Conservation (phyloP, 129 eudicot genomes). For the Cynara cardunculus region DNA sequence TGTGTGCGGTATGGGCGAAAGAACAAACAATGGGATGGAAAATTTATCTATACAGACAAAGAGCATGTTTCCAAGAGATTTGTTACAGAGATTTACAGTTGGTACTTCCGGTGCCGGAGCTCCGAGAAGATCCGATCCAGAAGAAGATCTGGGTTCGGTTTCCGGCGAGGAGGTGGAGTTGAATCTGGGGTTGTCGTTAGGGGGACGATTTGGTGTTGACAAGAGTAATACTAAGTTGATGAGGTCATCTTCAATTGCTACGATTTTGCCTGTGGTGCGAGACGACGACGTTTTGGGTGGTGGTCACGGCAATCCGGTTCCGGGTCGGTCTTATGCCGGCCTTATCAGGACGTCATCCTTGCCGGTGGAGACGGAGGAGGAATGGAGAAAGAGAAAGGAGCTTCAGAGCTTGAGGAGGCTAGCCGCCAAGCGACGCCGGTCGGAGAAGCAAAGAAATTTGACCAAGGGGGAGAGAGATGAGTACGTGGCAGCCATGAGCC, state of each 20-base stretch:
- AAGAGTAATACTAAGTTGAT: constrained; percentile 38
- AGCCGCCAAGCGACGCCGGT: constrained; percentile 78
- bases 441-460: constrained; percentile 55
- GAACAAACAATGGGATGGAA: constrained; percentile 47
- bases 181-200: constrained; percentile 77
- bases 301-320: not conserved
- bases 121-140: constrained; percentile 23
- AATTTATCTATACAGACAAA: constrained; percentile 44
- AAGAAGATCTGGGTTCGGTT: constrained; percentile 18
- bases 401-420: constrained; percentile 69
- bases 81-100: constrained; percentile 51
- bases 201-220: constrained; percentile 85
- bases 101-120: not conserved
- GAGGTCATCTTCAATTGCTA: constrained; percentile 67
- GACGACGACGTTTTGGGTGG: constrained; percentile 41
- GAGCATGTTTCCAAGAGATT: constrained; percentile 50
- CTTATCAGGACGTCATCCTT: constrained; percentile 59
- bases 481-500: constrained; percentile 35
- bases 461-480: constrained; percentile 45
- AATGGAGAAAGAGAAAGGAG: constrained; percentile 84
- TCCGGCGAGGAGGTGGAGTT: constrained; percentile 51
- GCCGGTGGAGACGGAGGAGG: constrained; percentile 88
- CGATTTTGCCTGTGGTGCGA: constrained; percentile 46
- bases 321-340: constrained; percentile 4
- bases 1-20: constrained; percentile 42